phyloP scores from a whole-genome alignment of 75 land plant species.

The Pinus albicaulis region DNA sequence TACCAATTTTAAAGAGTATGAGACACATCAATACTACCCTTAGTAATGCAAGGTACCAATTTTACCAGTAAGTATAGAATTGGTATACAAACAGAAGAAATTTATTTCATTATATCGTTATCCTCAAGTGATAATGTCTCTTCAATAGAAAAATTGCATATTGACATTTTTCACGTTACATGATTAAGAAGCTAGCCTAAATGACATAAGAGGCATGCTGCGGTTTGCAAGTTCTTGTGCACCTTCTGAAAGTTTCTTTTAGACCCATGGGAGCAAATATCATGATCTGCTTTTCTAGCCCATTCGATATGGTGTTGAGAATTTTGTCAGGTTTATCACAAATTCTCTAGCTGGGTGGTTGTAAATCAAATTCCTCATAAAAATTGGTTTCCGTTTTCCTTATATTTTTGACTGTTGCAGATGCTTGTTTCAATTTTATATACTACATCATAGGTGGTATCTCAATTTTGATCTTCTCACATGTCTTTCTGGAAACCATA shows the following conservation, averaged over 20 bases:
- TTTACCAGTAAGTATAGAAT: not conserved
- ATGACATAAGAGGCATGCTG: too few relatives aligned
- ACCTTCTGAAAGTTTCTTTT: too few relatives aligned
- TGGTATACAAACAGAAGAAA: too few relatives aligned
- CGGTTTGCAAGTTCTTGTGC: too few relatives aligned
- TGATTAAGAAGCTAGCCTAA: too few relatives aligned
- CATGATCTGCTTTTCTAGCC: too few relatives aligned
- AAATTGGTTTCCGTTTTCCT: not conserved
- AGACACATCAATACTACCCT: not conserved
- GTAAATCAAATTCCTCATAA: not conserved
- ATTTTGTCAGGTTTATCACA: not conserved
- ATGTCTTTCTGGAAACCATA: not conserved
- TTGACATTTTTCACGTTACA: too few relatives aligned
- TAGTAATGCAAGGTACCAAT: not conserved
- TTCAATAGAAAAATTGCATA: too few relatives aligned
- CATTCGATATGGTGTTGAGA: too few relatives aligned
- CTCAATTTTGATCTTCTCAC: not conserved
- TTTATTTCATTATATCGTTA: too few relatives aligned
- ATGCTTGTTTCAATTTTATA: not conserved
- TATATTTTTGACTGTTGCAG: not conserved
- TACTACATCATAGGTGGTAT: not conserved
- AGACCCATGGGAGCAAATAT: too few relatives aligned
- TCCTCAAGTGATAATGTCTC: too few relatives aligned
- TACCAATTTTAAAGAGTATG: not conserved
- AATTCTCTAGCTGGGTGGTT: not conserved